Conservation (phyloP, 2,329 filamentous ascomycete genomes). For the Cladosporium velox region DNA sequence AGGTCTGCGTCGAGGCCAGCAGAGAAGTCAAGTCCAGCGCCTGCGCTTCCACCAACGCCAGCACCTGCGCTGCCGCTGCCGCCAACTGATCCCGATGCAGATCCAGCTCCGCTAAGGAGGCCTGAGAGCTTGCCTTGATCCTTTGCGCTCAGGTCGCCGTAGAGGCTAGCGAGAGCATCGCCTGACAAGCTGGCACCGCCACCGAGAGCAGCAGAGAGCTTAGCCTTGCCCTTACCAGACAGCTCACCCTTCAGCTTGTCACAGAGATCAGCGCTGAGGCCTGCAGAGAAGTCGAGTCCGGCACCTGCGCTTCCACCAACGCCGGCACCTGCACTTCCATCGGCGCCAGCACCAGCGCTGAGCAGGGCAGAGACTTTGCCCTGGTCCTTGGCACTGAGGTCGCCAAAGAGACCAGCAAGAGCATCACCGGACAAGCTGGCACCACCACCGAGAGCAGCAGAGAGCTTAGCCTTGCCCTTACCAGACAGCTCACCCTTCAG, state of each 20-base stretch:
- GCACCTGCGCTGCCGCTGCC: neutral
- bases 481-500: constrained; percentile 5
- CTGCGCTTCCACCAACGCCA: neutral
- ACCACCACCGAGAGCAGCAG: neutral
- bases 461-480: constrained; percentile 11
- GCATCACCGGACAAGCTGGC: neutral
- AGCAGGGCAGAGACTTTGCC: neutral
- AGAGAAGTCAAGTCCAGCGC: neutral
- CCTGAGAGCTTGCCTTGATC: neutral
- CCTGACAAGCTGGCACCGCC: neutral
- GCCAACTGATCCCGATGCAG: too few species aligned
- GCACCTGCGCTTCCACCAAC: neutral
- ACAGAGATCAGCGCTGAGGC: neutral
- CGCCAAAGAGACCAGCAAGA: constrained; percentile 6
- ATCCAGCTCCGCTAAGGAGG: neutral
- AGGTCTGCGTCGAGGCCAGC: neutral
- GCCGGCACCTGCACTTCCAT: neutral
- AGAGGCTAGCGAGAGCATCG: constrained; percentile 2
- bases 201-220: constrained; percentile 3
- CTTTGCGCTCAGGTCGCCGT: neutral
- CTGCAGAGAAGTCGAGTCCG: constrained; percentile 6
- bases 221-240: constrained; percentile 12
- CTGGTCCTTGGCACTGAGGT: neutral
- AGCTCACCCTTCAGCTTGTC: neutral
- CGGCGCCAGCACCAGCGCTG: neutral